Evolutionary conservation across 163 green algal species (phyloP).

Genomic region (Chloromonas sp.): DNA sequence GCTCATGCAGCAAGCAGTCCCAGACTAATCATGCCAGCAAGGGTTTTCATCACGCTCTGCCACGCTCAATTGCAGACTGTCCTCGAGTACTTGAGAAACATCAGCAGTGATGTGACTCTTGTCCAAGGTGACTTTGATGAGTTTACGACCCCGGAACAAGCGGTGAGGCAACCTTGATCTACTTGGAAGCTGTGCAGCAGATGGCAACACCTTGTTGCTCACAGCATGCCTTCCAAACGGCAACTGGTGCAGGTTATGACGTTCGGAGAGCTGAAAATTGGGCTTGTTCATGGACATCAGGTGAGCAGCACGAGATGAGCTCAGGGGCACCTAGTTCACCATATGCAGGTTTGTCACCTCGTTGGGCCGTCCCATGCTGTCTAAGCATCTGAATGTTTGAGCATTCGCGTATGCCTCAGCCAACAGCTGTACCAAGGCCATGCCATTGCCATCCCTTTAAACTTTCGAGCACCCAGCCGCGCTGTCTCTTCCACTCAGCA

Average conservation of each 20-base stretch:
- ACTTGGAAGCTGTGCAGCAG: neutral
- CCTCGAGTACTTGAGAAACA: slow-evolving; percentile 79
- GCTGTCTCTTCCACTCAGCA: no score
- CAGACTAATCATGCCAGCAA: no score
- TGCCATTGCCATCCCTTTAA: no score
- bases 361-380: neutral
- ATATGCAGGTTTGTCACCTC: neutral
- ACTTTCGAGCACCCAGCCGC: no score
- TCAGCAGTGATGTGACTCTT: slow-evolving; percentile 78
- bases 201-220: neutral
- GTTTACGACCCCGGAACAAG: slow-evolving; percentile 60
- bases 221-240: neutral
- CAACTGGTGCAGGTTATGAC: slow-evolving; percentile 59
- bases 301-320: slow-evolving; percentile 16
- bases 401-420: neutral
- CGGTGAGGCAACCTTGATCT: slow-evolving; percentile 19
- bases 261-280: slow-evolving; percentile 78
- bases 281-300: slow-evolving; percentile 87
- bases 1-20: neutral
- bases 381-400: neutral
- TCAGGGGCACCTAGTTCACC: no score
- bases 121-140: slow-evolving; percentile 58
- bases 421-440: neutral
- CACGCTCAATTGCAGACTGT: slow-evolving; percentile 41
- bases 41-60: no score